Base-by-base conservation (phyloP, 768 basidiomycete genomes). In the Neoboletus brunneissimus region DNA sequence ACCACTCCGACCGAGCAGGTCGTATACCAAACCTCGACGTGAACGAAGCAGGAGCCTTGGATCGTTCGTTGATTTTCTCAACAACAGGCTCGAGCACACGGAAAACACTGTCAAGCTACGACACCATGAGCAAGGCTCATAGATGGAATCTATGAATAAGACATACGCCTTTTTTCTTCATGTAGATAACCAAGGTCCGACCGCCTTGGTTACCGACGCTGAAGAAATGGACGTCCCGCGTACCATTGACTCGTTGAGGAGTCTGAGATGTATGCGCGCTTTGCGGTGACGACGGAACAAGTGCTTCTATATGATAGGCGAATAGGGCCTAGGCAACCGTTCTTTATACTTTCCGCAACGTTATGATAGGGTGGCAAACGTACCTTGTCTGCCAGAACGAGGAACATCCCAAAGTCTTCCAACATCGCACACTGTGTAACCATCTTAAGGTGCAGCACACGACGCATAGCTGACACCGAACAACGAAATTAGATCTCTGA, bases 11-110 rank as follows among this genome's bases (percentile, higher is more conserved):
- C 51, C 89, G 84, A 34, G 87, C 82, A 16, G 87, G 84, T 10
- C 93, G 82, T 68, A 93, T 83, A 18, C 89, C 87, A 25, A 91
- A 81, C 22, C 88, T 84, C 57, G 85, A 84, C 10, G 88, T 81
- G 53, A 92, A 78, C 7, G 87, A 86, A 41, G 81, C 82, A 3
- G 88, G 85, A 0, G 83, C 83, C 65, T 85, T 87, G 31, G 82
- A 78, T 64, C 85, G 81, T 71, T 91, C 90, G 51, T 87, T 89
- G 64, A 89, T 93, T 72, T 91, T 92, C 62, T 88, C 91, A 4
- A 86, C 81, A n/a, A 98, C 91, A 4, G 96, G 96, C 63, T 99
- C 96, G n/a, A 99, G 81, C 7, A 96, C 94, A 52, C 91, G 91
- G 82, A 99, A 98, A 48, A 97, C 89, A 54, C 91, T 94, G 66